Evolutionary conservation across 441 rosid genomes (phyloP).

Genomic region (Brassica hybrid): DNA sequence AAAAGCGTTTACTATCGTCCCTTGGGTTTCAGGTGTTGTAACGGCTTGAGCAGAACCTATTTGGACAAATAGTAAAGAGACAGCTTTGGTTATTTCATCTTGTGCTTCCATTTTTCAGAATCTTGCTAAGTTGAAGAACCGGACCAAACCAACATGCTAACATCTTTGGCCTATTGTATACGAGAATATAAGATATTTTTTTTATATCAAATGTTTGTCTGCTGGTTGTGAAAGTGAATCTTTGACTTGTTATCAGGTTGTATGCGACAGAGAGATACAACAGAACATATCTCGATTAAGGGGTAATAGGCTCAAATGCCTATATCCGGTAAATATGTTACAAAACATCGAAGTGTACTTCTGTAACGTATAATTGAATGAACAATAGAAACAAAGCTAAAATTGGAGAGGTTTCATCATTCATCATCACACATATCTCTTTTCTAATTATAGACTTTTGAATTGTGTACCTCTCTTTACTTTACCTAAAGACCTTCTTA

Average conservation of each 20-base stretch:
- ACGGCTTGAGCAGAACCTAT: constrained; percentile 46
- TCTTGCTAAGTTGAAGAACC: constrained; percentile 5
- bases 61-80: constrained; percentile 22
- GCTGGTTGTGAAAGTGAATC: constrained; percentile 5
- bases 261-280: constrained; percentile 1
- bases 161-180: constrained; percentile 41
- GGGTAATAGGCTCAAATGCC: neutral
- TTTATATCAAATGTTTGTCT: neutral
- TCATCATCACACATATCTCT: constrained; percentile 7
- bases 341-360: neutral
- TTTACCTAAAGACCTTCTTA: constrained; percentile 18
- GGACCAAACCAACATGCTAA: constrained; percentile 23
- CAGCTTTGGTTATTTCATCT: constrained; percentile 1
- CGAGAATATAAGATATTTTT: neutral
- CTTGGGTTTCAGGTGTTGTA: constrained; percentile 69
- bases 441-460: constrained; percentile 29
- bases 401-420: constrained; percentile 27
- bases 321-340: constrained; percentile 4
- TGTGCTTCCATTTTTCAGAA: constrained; percentile 22
- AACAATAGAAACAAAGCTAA: constrained; percentile 9
- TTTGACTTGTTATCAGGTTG: neutral
- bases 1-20: too few relatives aligned
- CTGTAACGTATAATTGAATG: neutral
- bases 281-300: neutral
- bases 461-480: constrained; percentile 38